Conservation (phyloP, 257 asterid species). For the Eucommia ulmoides region DNA sequence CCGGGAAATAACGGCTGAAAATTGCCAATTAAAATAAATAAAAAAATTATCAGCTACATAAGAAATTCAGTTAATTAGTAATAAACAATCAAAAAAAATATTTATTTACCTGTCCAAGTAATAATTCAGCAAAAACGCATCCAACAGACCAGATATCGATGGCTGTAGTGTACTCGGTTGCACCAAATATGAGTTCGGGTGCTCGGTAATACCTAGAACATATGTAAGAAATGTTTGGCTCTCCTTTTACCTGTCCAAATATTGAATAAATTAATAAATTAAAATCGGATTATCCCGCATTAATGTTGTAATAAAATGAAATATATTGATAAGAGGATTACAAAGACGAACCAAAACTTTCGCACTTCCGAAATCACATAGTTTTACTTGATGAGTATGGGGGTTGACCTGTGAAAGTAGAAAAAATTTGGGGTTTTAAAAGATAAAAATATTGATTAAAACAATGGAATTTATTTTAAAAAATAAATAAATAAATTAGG, state of each 20-base stretch:
- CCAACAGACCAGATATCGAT: constrained; percentile 89
- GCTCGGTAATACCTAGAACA: constrained; percentile 85
- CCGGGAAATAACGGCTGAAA: constrained; percentile 31
- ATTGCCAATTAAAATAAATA: not conserved
- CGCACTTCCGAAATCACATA: constrained; percentile 87
- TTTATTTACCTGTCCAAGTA: constrained; percentile 58
- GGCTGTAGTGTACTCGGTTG: constrained; percentile 68
- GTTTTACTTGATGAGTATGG: constrained; percentile 70
- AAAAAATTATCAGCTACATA: not conserved
- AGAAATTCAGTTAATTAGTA: not conserved
- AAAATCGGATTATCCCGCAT: too few species aligned
- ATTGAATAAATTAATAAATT: too few species aligned
- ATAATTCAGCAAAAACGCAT: constrained; percentile 73
- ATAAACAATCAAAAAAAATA: not conserved
- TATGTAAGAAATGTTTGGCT: constrained; percentile 80
- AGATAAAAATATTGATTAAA: too few species aligned
- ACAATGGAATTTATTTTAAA: too few species aligned
- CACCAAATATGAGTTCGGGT: constrained; percentile 84
- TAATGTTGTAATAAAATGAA: constrained; percentile 3
- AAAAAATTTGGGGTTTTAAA: too few species aligned
- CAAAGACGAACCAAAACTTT: constrained; percentile 60
- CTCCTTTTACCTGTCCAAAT: constrained; percentile 66
- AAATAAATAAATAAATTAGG: too few species aligned
- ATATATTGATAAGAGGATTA: constrained; percentile 6
- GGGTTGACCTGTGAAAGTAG: constrained; percentile 57